Base-by-base conservation (phyloP, 495 filamentous ascomycete genomes). In the Acidiella bohemica region DNA sequence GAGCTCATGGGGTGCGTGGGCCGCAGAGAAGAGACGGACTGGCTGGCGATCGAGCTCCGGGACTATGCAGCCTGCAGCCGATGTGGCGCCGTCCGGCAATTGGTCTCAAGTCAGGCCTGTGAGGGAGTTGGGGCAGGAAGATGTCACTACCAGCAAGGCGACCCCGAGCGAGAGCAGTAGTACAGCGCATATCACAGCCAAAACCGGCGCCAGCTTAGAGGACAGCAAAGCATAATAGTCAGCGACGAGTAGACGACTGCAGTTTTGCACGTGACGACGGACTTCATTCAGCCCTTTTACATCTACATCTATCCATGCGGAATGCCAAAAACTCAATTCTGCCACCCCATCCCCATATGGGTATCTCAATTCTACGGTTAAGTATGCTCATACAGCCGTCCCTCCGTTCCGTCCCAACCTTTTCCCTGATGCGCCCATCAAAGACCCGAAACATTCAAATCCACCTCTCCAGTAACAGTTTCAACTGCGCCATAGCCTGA, bases 1-100 rank as follows among this genome's bases (percentile, higher is more conserved):
- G 33, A 86, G 79, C 35, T 92, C 84, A 19, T 96, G 92, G 92
- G 78, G 86, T n/a, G 63, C 74, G 2, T 97, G 90, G 90, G 88
- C 88, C 5, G 76, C 75, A 21, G 87, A 97, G 61, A 93, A 92
- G 62, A 67, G 80, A 33, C 84, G 80, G 53, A 59, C 58, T 11
- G 65, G 73, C 6, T 73, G 72, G 66, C 67, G 64, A 4, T 20
- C 12, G 18, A 23, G 17, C 29, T 17, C 12, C 21, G 9, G 41
- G 13, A 30, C 35, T 6, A 13, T 32, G 4, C 37, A 14, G 10
- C 21, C 25, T 22, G 25, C 36, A 18, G 23, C 30, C 4, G 18
- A 8, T 11, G 21, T 5, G 28, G 19, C 14, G 36, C 18, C 23
- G 28, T 30, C 9, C 2, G 24, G 39, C 10, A 32, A 44, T 30